Evolutionary conservation across 805 yeast genomes (phyloP), one percentile per base, ranked within the genome.

Genomic region (Candida broadrunensis): DNA sequence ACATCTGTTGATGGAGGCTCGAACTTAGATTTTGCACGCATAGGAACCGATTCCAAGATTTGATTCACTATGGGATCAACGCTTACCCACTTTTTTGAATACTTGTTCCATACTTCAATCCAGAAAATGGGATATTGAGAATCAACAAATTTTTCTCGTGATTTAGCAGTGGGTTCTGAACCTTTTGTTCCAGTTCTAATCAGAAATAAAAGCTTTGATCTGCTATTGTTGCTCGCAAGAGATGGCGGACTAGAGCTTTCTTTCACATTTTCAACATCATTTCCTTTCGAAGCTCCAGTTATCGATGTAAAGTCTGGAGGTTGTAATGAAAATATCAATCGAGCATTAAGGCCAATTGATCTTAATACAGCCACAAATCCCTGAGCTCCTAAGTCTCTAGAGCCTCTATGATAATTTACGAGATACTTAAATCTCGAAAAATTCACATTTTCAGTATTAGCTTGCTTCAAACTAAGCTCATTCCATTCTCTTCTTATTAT

Each of bases 91-190:
- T 72, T 77, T 43, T 80, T 73, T 4, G 79, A 63, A 43, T 74
- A 78, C 37, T 75, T 75, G 56, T 91, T 90, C 96, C 96, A 91
- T 0, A 86, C 96, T 58, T 93, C 99, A 17, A 81, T 81, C 99
- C 99, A 93, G 55, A 83, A 89, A 0, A 89, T 73, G 0, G 97
- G 97, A 52, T 69, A 83, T 7, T 42, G 44, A 2, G 69, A 59
- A 15, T 56, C 55, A 8, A 49, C 54, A 34, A 61, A 56, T n/a
- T 4, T 15, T 19, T 24, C 42, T 7, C 53, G 56, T n/a, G 48
- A 48, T 16, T 60, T 37, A 7, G 5, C 14, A 12, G 13, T 14
- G 17, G 35, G 3, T 13, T 20, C 26, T 9, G 18, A 12, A 13
- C 12, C 21, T 13, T 25, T 25, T 9, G 5, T 9, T 5, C 18